Evolutionary conservation across 2,329 filamentous ascomycete genomes (phyloP).

Genomic region (Ascochyta rabiei): DNA sequence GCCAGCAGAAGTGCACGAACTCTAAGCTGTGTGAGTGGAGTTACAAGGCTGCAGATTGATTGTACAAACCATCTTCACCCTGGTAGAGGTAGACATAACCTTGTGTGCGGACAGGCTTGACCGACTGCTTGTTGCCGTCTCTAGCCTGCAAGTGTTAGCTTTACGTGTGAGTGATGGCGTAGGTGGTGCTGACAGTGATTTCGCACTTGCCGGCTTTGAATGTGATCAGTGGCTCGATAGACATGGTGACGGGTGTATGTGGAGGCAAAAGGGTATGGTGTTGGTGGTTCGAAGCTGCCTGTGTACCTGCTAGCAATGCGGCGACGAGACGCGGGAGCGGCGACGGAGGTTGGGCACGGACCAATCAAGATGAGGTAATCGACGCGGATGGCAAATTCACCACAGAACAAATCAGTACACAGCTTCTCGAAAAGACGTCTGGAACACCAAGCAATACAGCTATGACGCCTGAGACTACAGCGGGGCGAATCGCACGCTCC

Average conservation of each 20-base stretch:
- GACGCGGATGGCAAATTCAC: slow-evolving; percentile 5
- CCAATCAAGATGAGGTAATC: slow-evolving; percentile 9
- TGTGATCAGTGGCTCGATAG: slow-evolving; percentile 83
- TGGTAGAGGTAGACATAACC: slow-evolving; percentile 93
- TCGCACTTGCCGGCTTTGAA: slow-evolving; percentile 96
- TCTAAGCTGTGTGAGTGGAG: slow-evolving; percentile 58
- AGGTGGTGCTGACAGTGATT: slow-evolving; percentile 68
- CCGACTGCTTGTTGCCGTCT: slow-evolving; percentile 56
- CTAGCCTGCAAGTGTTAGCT: slow-evolving; percentile 32
- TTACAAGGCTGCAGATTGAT: neutral
- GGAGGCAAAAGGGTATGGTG: slow-evolving; percentile 18
- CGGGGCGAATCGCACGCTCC: neutral
- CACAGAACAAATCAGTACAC: neutral
- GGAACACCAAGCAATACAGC: neutral
- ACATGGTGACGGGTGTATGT: slow-evolving; percentile 62
- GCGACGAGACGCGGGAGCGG: slow-evolving; percentile 1
- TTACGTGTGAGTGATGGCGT: neutral
- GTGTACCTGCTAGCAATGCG: slow-evolving; percentile 4
- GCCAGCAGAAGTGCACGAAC: slow-evolving; percentile 96
- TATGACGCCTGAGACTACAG: neutral
- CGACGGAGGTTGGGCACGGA: slow-evolving; percentile 2
- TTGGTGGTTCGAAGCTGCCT: slow-evolving; percentile 29
- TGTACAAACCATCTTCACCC: slow-evolving; percentile 73
- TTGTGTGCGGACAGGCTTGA: slow-evolving; percentile 72
- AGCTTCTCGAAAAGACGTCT: neutral